Conservation (phyloP, 2,329 filamentous ascomycete genomes). For the Delphinella strobiligena region DNA sequence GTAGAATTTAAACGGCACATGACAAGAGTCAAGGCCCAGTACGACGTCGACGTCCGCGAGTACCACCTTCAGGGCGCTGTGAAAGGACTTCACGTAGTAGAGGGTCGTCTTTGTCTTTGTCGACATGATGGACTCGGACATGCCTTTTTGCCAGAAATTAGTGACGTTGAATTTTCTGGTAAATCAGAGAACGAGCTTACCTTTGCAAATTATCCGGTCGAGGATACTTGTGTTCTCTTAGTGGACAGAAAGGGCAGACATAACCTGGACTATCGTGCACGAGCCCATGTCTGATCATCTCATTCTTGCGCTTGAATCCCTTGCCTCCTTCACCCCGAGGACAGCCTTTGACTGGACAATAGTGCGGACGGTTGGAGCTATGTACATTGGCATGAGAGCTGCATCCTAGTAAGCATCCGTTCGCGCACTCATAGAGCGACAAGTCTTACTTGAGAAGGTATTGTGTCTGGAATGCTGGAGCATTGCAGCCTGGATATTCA, state of each 20-base stretch:
- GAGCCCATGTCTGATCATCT: constrained; percentile 66
- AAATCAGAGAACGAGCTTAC: too few relatives aligned
- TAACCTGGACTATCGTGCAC: constrained; percentile 94
- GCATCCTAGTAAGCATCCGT: background rate
- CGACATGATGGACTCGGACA: constrained; percentile 80
- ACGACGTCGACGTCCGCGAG: constrained; percentile 64
- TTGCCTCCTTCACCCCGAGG: constrained; percentile 49
- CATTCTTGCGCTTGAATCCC: constrained; percentile 58
- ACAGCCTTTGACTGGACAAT: constrained; percentile 48
- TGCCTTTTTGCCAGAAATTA: constrained; percentile 64
- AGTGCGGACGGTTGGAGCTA: constrained; percentile 50
- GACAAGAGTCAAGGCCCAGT: constrained; percentile 32
- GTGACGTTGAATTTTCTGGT: too few relatives aligned
- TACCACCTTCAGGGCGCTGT: constrained; percentile 74
- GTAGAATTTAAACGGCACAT: too few relatives aligned
- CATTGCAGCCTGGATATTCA: constrained; percentile 51
- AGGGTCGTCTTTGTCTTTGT: constrained; percentile 82
- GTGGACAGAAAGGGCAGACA: constrained; percentile 89
- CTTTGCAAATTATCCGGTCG: constrained; percentile 91
- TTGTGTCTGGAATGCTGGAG: constrained; percentile 63
- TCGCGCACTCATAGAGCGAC: background rate
- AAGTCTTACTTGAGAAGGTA: constrained; percentile 55
- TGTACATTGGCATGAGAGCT: constrained; percentile 63
- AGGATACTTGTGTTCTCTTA: constrained; percentile 87
- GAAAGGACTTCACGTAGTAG: constrained; percentile 70